Conservation (phyloP, 148 eudicot species). For the Hydrangea macrophylla region DNA sequence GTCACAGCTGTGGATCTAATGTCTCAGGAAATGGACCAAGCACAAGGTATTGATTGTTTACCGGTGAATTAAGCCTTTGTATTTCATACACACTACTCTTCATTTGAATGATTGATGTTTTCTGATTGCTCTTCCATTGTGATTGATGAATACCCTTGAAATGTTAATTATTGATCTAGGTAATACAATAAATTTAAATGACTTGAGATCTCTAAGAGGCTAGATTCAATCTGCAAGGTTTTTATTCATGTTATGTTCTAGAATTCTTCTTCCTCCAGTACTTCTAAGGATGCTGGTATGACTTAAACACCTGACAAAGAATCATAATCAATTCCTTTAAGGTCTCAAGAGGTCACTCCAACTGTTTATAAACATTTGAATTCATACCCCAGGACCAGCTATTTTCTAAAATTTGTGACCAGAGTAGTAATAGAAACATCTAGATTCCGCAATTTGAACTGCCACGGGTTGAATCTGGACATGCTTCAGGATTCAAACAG, state of each 20-base stretch:
- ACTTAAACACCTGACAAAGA: not conserved
- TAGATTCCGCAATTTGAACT: too few species aligned
- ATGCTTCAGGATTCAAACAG: not conserved
- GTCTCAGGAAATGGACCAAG: slow-evolving; percentile 97
- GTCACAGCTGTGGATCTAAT: slow-evolving; percentile 89
- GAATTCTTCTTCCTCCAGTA: not conserved
- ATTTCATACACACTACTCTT: not conserved
- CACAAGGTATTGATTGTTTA: slow-evolving; percentile 50
- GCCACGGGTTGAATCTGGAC: too few species aligned
- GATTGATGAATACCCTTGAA: not conserved
- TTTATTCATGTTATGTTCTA: too few species aligned
- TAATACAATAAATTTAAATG: too few species aligned
- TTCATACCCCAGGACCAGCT: not conserved
- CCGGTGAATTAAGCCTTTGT: not conserved
- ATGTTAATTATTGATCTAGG: not conserved
- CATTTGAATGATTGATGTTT: not conserved
- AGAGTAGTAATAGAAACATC: not conserved
- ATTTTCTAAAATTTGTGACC: not conserved
- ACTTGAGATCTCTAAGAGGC: too few species aligned
- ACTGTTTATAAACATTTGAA: not conserved
- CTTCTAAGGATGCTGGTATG: not conserved
- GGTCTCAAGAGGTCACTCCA: not conserved
- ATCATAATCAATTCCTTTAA: not conserved
- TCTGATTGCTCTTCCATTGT: not conserved
- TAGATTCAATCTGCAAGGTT: too few species aligned